phyloP scores from a whole-genome alignment of 306 rosid species.

The Acacia melanoxylon region DNA sequence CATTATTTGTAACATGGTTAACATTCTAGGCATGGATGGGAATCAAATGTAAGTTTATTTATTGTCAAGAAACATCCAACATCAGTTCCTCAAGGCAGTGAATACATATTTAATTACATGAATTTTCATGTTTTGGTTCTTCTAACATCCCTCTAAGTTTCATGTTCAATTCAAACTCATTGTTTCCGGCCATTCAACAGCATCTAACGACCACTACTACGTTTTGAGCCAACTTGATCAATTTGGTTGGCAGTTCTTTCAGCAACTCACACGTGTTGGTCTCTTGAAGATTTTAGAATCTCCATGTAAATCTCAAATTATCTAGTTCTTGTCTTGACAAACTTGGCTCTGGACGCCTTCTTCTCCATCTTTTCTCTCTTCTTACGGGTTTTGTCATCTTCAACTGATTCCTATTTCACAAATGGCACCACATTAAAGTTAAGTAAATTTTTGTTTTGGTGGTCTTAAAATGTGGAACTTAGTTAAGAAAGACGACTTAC shows the following conservation, averaged over 20 bases:
- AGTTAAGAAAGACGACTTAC: conserved; percentile 38
- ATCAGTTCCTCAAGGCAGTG: neutral
- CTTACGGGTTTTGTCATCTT: conserved; percentile 91
- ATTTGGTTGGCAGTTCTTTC: neutral
- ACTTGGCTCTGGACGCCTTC: conserved; percentile 80
- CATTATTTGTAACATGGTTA: neutral
- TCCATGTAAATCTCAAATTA: conserved; percentile 30
- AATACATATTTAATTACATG: neutral
- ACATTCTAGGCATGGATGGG: neutral
- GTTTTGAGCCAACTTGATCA: neutral
- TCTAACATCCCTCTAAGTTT: conserved; percentile 1
- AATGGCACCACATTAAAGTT: conserved; percentile 20
- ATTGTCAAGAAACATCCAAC: neutral
- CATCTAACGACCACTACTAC: neutral
- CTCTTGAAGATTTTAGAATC: neutral
- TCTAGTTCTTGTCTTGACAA: conserved; percentile 72
- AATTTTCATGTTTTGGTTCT: neutral
- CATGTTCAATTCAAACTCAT: neutral
- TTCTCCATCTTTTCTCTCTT: conserved; percentile 96
- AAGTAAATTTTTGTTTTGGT: neutral
- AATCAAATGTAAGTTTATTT: neutral
- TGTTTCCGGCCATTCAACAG: neutral
- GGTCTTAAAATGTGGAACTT: conserved; percentile 4
- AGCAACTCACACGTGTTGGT: neutral
- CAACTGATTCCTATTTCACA: conserved; percentile 58